A percentile compares a stretch with the other conserved stretches of the same genome.
Conservation (phyloP, 2,329 filamentous ascomycete species). For the Colletotrichum paranaense region DNA sequence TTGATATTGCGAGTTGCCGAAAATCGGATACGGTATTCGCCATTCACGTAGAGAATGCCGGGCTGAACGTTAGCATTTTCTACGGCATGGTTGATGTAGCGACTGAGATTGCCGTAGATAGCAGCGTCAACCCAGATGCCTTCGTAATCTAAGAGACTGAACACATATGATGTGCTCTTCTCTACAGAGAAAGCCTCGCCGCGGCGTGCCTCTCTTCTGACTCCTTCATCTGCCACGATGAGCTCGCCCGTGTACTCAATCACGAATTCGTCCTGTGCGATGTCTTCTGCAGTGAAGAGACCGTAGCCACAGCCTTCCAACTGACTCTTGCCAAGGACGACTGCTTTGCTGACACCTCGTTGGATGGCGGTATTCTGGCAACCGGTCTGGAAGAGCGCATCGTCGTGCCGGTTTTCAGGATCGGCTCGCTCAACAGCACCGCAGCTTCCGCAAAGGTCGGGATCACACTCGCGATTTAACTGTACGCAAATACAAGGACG, state of each 20-base stretch:
- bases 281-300: slow-evolving; percentile 76
- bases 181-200: slow-evolving; percentile 72
- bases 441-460: slow-evolving; percentile 77
- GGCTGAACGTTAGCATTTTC: slow-evolving; percentile 68
- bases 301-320: slow-evolving; percentile 79
- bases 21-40: slow-evolving; percentile 81
- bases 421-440: slow-evolving; percentile 77
- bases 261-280: slow-evolving; percentile 77
- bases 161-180: slow-evolving; percentile 72
- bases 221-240: slow-evolving; percentile 75
- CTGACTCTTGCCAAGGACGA: slow-evolving; percentile 77
- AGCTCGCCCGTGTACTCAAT: slow-evolving; percentile 86
- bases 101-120: slow-evolving; percentile 81
- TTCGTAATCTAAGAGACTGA: slow-evolving; percentile 69
- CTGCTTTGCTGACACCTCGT: slow-evolving; percentile 71
- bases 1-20: slow-evolving; percentile 74
- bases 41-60: slow-evolving; percentile 78
- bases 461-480: slow-evolving; percentile 84
- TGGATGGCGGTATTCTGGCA: slow-evolving; percentile 82
- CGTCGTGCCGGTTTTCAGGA: slow-evolving; percentile 72
- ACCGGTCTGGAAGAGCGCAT: slow-evolving; percentile 64
- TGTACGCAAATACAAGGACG: slow-evolving; percentile 76
- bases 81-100: slow-evolving; percentile 84
- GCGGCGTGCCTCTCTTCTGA: slow-evolving; percentile 72
- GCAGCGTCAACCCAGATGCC: slow-evolving; percentile 80